Conservation (phyloP, 306 rosid species). For the Glycyrrhiza uralensis region DNA sequence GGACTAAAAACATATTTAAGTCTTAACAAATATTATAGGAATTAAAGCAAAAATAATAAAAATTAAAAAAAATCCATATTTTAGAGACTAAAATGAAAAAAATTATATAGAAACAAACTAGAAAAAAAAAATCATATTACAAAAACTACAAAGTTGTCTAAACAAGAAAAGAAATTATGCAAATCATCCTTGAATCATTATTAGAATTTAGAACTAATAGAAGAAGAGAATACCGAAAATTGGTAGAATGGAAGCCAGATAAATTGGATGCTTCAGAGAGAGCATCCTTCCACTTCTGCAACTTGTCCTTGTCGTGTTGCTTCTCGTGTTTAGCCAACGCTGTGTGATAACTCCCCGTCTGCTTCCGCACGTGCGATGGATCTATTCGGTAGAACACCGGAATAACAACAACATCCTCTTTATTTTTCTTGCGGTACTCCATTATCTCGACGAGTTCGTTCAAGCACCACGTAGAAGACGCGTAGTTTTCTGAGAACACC, state of each 20-base stretch:
- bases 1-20: too few relatives aligned
- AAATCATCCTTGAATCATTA: too few relatives aligned
- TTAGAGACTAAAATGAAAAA: too few relatives aligned
- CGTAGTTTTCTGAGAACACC: conserved; percentile 9
- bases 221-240: too few relatives aligned
- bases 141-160: too few relatives aligned
- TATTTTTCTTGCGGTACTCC: neutral
- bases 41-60: too few relatives aligned
- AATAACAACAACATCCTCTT: neutral
- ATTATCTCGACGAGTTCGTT: conserved; percentile 17
- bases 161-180: too few relatives aligned
- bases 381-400: conserved; percentile 23
- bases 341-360: neutral
- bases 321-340: neutral
- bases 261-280: neutral
- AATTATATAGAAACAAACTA: too few relatives aligned
- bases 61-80: too few relatives aligned
- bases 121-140: too few relatives aligned
- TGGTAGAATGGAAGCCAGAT: neutral
- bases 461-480: conserved; percentile 20
- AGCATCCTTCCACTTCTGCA: neutral
- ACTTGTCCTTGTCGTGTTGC: neutral
- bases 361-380: conserved; percentile 5
- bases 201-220: too few relatives aligned
- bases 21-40: too few relatives aligned